phyloP scores from a whole-genome alignment of 1,284 basidiomycete species.

The Sporisorium graminicola region DNA sequence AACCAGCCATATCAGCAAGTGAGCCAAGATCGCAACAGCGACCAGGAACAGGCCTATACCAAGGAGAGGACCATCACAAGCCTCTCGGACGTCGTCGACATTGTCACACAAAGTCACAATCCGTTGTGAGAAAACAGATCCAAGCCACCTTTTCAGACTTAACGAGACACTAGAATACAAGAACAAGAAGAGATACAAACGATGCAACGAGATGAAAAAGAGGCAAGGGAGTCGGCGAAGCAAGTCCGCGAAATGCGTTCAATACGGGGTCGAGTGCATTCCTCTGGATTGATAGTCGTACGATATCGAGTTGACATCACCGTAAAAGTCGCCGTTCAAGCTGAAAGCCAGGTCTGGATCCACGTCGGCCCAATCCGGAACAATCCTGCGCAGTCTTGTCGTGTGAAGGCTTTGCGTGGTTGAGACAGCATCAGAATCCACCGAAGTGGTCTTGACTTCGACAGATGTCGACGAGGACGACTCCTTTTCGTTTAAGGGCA shows the following conservation, averaged over 20 bases:
- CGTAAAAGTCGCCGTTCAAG: constrained; percentile 45
- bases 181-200: constrained; percentile 1
- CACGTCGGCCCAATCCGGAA: constrained; percentile 51
- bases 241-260: neutral
- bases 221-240: neutral
- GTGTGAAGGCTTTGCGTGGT: constrained; percentile 17
- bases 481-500: constrained; percentile 27
- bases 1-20: constrained; percentile 35
- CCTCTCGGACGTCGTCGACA: constrained; percentile 20
- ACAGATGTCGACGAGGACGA: neutral
- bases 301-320: constrained; percentile 37
- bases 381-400: constrained; percentile 23
- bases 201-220: neutral
- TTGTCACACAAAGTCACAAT: constrained; percentile 16
- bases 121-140: neutral
- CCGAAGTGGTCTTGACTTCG: constrained; percentile 7
- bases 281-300: constrained; percentile 47
- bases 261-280: constrained; percentile 41
- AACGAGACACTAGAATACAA: constrained; percentile 18
- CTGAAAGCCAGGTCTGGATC: constrained; percentile 50
- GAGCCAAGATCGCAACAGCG: neutral
- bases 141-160: neutral
- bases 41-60: constrained; percentile 7
- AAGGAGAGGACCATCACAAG: constrained; percentile 21
- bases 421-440: constrained; percentile 10